Percentiles rank a stretch among this genome's conserved stretches.
phyloP scores from a whole-genome alignment of 257 asterid species.

The Coffea eugenioides region DNA sequence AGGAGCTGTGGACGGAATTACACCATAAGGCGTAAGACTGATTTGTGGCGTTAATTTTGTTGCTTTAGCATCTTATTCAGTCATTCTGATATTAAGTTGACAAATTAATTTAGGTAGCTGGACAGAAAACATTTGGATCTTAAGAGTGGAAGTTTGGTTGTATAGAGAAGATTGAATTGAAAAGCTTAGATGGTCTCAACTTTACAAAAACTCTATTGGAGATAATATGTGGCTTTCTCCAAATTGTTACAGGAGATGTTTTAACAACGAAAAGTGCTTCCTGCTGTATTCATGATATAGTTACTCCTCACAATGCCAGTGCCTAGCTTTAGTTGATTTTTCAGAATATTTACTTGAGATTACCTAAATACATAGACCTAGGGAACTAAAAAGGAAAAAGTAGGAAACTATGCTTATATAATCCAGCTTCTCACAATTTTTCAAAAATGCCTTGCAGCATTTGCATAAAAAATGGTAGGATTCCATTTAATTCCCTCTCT shows the following conservation, averaged over 20 bases:
- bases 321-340: not conserved
- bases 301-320: not conserved
- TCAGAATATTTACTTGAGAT: not conserved
- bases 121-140: not conserved
- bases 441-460: not conserved
- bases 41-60: not conserved
- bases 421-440: not conserved
- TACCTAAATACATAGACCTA: too few relatives aligned
- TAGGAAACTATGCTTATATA: not conserved
- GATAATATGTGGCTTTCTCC: not conserved
- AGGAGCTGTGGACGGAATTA: constrained; percentile 73
- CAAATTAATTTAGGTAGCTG: not conserved
- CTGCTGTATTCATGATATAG: not conserved
- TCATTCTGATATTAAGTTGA: not conserved
- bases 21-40: constrained; percentile 79
- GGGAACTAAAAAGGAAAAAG: too few relatives aligned
- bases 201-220: not conserved
- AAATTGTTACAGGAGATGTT: not conserved
- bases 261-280: not conserved
- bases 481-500: not conserved
- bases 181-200: not conserved
- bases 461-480: not conserved
- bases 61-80: not conserved
- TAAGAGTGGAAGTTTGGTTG: not conserved
- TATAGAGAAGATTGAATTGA: not conserved